Base-by-base conservation (phyloP, 2,329 filamentous ascomycete species). In the Zopfia rhizophila region DNA sequence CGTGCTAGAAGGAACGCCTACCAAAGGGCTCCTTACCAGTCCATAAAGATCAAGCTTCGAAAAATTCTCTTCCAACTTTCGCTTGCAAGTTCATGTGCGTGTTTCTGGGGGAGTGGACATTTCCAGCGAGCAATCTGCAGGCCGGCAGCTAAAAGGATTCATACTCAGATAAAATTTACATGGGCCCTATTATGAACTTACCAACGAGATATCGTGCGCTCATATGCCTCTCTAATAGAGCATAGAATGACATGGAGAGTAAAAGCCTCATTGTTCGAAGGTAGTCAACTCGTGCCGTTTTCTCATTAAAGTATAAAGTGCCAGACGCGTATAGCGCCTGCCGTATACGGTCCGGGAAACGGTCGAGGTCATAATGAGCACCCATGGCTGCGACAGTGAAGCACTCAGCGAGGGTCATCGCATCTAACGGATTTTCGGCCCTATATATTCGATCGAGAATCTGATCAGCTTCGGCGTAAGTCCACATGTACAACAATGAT, bases 161-260 rank as follows among this genome's bases (percentile, higher is more conserved):
- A 1, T 7, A 39, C 31, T 52, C 21, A 48, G 45, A 10, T 32
- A 5, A 24, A 32, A 14, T 5, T 6, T 14, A 36, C 10, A 17
- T 21, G 38, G 30, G 37, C 8, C 8, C 5, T 14, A 11, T 19
- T 2, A 0, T n/a, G 17, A 18, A 57, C 65, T 49, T 52, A 72
- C 69, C 62, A 27, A 72, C 60, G 5, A 72, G 44, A 44, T 71
- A 69, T 32, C 69, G 60, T 6, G 68, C 66, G 30, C 68, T 70
- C 65, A 70, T 66, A 37, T 72, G 70, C 50, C 72, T 71, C 49
- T 72, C 68, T 1, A 72, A 53, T 3, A 72, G 30, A 3, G 69
- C 62, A 45, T 72, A 69, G 32, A 72, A 68, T 0, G 69, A 69
- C 48, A 69, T 60, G 3, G 65, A 61, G 6, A 72, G 48, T 2